Conservation (phyloP, 164 flowering plant genomes). For the Malania oleifera region DNA sequence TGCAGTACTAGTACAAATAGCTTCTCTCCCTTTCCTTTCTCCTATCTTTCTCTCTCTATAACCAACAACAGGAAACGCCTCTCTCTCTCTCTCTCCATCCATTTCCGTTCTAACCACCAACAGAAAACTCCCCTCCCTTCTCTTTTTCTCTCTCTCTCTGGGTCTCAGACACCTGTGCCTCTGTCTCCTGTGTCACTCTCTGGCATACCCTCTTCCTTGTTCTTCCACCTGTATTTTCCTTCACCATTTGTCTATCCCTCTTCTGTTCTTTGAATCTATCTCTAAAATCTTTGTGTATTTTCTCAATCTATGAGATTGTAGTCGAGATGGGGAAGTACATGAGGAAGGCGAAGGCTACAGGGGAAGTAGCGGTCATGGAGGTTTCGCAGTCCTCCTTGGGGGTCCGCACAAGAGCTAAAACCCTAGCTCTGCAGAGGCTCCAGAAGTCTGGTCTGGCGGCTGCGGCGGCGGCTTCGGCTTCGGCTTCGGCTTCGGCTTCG, state of each 20-base stretch:
- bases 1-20: too few relatives aligned
- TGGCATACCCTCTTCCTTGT: not conserved
- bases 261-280: not conserved
- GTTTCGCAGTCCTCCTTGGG: conserved; percentile 29
- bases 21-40: not conserved
- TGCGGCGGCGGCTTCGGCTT: conserved; percentile 5
- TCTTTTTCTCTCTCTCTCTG: not conserved
- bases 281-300: not conserved
- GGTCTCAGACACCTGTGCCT: not conserved
- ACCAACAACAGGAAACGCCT: not conserved
- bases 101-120: too few relatives aligned
- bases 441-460: conserved; percentile 5
- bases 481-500: not conserved
- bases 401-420: conserved; percentile 43
- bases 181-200: not conserved
- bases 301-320: too few relatives aligned
- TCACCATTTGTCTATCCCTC: not conserved
- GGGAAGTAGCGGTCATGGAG: conserved; percentile 30
- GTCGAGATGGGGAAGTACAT: conserved; percentile 50
- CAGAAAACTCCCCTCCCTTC: too few relatives aligned
- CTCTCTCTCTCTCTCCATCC: not conserved
- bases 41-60: not conserved
- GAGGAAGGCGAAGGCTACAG: conserved; percentile 32
- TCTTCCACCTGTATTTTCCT: not conserved
- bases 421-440: conserved; percentile 37